Percentiles rank a stretch among this genome's conserved stretches.
Evolutionary conservation across 306 rosid genomes (phyloP).

Genomic region (Lablab purpureus): DNA sequence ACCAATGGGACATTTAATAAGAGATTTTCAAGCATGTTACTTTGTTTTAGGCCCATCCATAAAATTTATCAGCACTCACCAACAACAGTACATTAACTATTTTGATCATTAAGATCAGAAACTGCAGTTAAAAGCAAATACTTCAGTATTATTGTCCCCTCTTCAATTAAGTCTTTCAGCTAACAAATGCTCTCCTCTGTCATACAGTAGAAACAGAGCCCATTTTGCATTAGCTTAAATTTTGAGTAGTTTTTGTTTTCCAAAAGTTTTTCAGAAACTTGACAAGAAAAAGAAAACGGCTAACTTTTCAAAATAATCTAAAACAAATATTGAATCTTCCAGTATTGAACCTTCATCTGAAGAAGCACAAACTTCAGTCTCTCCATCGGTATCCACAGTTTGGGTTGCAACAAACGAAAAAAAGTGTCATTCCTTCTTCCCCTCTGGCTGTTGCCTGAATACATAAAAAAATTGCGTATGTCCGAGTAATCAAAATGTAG

Average conservation of each 20-base stretch:
- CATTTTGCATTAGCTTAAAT: background rate
- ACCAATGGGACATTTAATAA: background rate
- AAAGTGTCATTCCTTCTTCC: conserved; percentile 58
- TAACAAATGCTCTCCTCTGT: conserved; percentile 31
- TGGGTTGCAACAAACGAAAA: conserved; percentile 55
- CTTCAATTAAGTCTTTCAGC: conserved; percentile 7
- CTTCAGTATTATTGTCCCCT: background rate
- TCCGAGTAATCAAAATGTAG: conserved; percentile 15
- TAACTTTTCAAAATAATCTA: background rate
- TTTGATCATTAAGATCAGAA: conserved; percentile 1
- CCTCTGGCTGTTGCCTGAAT: conserved; percentile 58
- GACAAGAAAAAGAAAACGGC: background rate
- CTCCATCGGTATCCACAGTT: conserved; percentile 56
- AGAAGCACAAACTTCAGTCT: conserved; percentile 36
- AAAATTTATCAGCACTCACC: conserved; percentile 18
- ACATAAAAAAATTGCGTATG: conserved; percentile 20
- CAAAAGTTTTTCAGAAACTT: background rate
- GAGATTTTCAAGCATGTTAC: background rate
- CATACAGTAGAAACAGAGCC: conserved; percentile 7
- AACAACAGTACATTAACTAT: conserved; percentile 1
- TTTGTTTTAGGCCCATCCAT: background rate
- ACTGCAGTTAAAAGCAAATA: conserved; percentile 31
- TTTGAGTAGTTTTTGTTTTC: background rate
- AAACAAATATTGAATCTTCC: conserved; percentile 21
- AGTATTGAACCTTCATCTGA: conserved; percentile 37